Evolutionary conservation across 2,329 filamentous ascomycete species (phyloP), one percentile per base, ranked within the genome.

Genomic region (Paraconiothyrium sp.): DNA sequence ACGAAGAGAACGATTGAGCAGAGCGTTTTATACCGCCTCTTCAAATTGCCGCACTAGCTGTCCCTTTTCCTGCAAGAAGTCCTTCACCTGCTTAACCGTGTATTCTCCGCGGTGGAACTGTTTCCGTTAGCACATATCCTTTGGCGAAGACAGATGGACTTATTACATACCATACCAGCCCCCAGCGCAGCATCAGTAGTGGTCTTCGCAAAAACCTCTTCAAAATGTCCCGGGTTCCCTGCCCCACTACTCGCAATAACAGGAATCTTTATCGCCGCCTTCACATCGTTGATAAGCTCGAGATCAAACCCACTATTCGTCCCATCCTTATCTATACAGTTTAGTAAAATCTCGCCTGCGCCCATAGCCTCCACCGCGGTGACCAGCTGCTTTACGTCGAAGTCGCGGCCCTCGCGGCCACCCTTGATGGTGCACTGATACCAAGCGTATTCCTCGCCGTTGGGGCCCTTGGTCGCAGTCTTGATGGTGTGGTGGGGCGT

Each of bases 371-470:
- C 93, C 39, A 98, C 94, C 13, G 95, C 95, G 69, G 87, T 89
- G 10, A 90, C 89, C 10, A 99, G 86, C 81, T 98, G 92, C 14
- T 94, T 88, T 16, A 97, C 95, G 76, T 98, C 94, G 68, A 98
- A 85, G 77, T 98, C 93, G 62, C 94, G 88, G n/a, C 91, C 94
- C 82, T 98, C 94, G 63, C 95, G 89, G 7, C 95, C 95, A 50
- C 95, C 95, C 82, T 94, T 96, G 82, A 97, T 93, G 7, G 95
- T 99, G 82, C 95, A 98, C 60, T 95, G 94, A 78, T 97, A 99
- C 94, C 94, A 99, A 83, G 93, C 97, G 79, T 89, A 91, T 56
- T 84, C 82, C 79, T 97, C 92, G 32, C 93, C 93, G 47, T 86
- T 85, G 24, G 92, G 89, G 9, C 94, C 93, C 0, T 88, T 89